Evolutionary conservation across 306 rosid species (phyloP), one percentile per base, ranked within the genome.

Genomic region (Cucurbita maxima): DNA sequence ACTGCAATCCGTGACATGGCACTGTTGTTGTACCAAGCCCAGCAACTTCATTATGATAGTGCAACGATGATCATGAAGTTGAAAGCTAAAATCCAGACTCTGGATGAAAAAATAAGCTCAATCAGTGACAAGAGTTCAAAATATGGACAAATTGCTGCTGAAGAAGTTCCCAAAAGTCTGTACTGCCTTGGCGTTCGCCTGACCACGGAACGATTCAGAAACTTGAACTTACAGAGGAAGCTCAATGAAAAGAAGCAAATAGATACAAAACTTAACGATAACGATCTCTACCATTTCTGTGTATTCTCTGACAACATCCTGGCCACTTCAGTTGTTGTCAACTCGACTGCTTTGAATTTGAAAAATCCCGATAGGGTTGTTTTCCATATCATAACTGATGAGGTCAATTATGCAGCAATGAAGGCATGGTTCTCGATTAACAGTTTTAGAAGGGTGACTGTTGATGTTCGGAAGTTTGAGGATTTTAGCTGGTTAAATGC

Each of bases 81-180:
- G 76, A 88, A 88, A 80, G 94, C 90, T 51, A 88, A 83, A 83
- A 84, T 81, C 60, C 94, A 86, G 81, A 48, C 84, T 58, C 87
- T 88, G 15, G 94, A 88, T 40, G 94, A 88, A 77, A 89, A 88
- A 63, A 78, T 80, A 83, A 86, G 81, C 80, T 83, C 86, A 62
- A 87, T 84, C 4, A 86, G 43, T 63, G 94, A 88, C 16, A 88
- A 88, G 83, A 88, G 94, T 84, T 83, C 89, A 51, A 88, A 88
- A 78, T 88, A 84, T 78, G 94, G 94, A 72, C 94, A 88, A 64
- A 88, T 88, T 78, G 94, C 94, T 40, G 94, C 94, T 43, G 94
- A 88, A 78, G 94, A 88, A 83, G 87, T 86, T 56, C 94, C 94
- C 1, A 88, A 88, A 75, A 83, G 89, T 78, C 72, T 88, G 11